Evolutionary conservation across 768 basidiomycete species (phyloP), one percentile per base, ranked within the genome.

Genomic region (Rhizopogon salebrosus): DNA sequence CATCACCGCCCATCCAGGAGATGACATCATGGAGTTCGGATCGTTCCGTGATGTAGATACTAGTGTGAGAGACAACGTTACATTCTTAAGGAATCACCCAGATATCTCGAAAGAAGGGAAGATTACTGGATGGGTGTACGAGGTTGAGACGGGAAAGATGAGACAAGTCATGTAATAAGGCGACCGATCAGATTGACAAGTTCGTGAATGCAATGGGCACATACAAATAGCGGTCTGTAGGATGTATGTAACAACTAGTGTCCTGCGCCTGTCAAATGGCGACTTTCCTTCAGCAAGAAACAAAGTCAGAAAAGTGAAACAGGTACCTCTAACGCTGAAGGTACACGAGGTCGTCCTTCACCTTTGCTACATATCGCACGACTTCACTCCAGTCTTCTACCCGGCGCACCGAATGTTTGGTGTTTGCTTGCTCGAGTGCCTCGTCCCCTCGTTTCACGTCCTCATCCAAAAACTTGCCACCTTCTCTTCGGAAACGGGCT

Each of bases 71-170:
- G 68, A 69, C 5, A 85, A 88, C 62, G 79, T 87, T 13, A 61
- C 73, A 36, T 85, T 75, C 59, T 61, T 89, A 62, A 75, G 78
- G 62, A 74, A 72, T 20, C 74, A 78, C 57, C 79, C 82, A 2
- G 73, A 86, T 26, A 64, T 88, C 29, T 64, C 83, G 48, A 65
- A 77, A 40, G 81, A 70, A 26, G 80, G 79, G 0, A 67, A 65
- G 41, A 70, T 87, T 29, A 83, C 80, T 6, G 86, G 85, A 1
- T 87, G 86, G 86, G 70, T 84, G 10, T 83, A 84, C 57, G 78
- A 85, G 54, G 80, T 86, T 29, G 75, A 75, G 55, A 80, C 76
- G 4, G 85, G 83, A 53, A 80, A 80, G 74, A 80, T 84, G 48
- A 37, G 73, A 42, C 22, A 53, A 42, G 54, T 55, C 5, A 38